Evolutionary conservation across 345 rosid species (phyloP).

Genomic region (Syzygium aqueum): DNA sequence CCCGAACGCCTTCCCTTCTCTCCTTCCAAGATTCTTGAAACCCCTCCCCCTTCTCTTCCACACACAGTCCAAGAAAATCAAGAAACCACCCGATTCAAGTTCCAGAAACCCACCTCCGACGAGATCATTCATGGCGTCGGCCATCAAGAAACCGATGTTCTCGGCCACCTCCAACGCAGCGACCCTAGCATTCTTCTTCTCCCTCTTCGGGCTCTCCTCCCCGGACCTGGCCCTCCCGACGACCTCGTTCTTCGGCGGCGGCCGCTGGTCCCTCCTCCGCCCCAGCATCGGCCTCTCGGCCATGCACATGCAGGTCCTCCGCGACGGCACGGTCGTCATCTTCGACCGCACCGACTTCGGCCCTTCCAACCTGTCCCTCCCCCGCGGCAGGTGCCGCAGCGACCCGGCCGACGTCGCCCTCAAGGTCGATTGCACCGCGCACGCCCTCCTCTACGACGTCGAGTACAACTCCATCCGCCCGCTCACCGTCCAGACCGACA

Average conservation of each 20-base stretch:
- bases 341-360: constrained; percentile 85
- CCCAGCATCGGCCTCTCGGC: constrained; percentile 74
- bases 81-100: background rate
- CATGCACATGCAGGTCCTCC: constrained; percentile 85
- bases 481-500: constrained; percentile 49
- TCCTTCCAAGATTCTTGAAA: background rate
- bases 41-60: background rate
- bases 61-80: background rate
- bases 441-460: constrained; percentile 58
- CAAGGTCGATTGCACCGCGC: constrained; percentile 61
- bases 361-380: constrained; percentile 54
- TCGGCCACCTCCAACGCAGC: background rate
- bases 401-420: constrained; percentile 16
- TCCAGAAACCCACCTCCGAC: background rate
- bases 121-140: background rate
- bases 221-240: background rate
- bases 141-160: background rate
- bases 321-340: constrained; percentile 49
- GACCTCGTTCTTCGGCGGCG: constrained; percentile 16
- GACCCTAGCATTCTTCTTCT: background rate
- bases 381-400: constrained; percentile 37
- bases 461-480: constrained; percentile 52
- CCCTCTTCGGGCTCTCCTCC: background rate
- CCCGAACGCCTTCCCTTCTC: background rate
- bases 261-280: constrained; percentile 34